Base-by-base conservation (phyloP, 1,139 yeast species). In the Pichia sp. region DNA sequence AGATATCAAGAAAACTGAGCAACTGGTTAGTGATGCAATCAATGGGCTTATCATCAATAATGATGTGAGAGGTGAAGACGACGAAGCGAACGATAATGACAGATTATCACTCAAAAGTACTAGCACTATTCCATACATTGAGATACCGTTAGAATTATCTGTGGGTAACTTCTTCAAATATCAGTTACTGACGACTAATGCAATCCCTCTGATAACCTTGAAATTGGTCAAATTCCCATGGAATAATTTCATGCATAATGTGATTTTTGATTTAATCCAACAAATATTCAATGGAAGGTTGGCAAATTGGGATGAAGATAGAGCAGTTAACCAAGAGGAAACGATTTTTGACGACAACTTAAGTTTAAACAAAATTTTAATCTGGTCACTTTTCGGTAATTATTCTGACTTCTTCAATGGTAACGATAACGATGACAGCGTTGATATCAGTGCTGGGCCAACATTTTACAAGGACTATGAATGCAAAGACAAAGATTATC, bases 171-270 rank as follows among this genome's bases (percentile, higher is more conserved):
- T 90, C 68, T 87, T 92, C 77, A 81, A 82, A 65, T 58, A 60
- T 32, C 66, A 67, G 50, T 54, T 70, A n/a, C 52, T 70, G 23
- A 61, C 63, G 49, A 67, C 70, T 1, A 54, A 59, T 49, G 62
- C 68, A 6, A 59, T 69, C 26, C 66, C 67, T 4, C 49, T 60
- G 36, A 63, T 69, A 8, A 62, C 69, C 2, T 47, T 64, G 42
- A 68, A 68, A 60, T 52, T 70, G 45, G 59, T 62, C 23, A 62
- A 64, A 51, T 93, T 90, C 71, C 98, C 99, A 1, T 93, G 99
- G 99, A 93, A 93, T 71, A 93, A 93, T 70, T 93, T 93, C 67
- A 78, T 95, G 75, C 99, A 93, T 72, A 93, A 93, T 67, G 99
- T 95, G 50, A 96, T 93, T n/a, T 93, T 93, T 73, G 99, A 93